Percentiles rank a stretch among this genome's conserved stretches.
Evolutionary conservation across 148 eudicot genomes (phyloP).

Genomic region (Camellia lanceoleosa): DNA sequence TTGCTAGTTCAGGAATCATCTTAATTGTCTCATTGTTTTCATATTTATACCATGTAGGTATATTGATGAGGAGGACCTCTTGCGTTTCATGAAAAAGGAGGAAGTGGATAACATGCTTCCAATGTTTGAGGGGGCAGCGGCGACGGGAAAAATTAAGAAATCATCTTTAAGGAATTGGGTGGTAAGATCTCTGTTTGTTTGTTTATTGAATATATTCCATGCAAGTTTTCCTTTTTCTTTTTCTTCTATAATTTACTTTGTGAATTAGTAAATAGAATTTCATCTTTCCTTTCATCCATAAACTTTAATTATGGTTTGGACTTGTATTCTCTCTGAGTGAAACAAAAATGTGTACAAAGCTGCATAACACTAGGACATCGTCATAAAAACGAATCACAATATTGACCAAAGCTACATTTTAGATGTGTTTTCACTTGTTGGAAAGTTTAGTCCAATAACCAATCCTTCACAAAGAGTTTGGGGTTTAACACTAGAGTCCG

Average conservation of each 20-base stretch:
- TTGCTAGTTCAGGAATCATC: neutral
- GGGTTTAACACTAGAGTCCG: neutral
- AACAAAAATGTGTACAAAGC: neutral
- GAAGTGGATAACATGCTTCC: constrained; percentile 63
- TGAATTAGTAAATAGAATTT: neutral
- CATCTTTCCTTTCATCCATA: neutral
- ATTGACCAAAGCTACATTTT: neutral
- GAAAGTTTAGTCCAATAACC: neutral
- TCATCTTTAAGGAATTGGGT: constrained; percentile 74
- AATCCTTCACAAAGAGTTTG: neutral
- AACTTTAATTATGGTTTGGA: neutral
- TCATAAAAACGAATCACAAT: neutral
- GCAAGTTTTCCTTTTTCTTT: neutral
- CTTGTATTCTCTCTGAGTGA: neutral
- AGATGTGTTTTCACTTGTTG: neutral
- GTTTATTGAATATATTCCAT: neutral
- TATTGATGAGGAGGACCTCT: constrained; percentile 74
- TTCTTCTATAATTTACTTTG: neutral
- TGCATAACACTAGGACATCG: neutral
- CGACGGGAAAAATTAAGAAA: constrained; percentile 67
- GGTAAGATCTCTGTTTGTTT: constrained; percentile 36
- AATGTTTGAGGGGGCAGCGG: constrained; percentile 66
- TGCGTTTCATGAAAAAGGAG: constrained; percentile 63
- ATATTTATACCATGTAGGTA: constrained; percentile 34
- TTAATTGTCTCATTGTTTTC: constrained; percentile 1